Conservation (phyloP, 306 rosid species). For the Canavalia gladiata region DNA sequence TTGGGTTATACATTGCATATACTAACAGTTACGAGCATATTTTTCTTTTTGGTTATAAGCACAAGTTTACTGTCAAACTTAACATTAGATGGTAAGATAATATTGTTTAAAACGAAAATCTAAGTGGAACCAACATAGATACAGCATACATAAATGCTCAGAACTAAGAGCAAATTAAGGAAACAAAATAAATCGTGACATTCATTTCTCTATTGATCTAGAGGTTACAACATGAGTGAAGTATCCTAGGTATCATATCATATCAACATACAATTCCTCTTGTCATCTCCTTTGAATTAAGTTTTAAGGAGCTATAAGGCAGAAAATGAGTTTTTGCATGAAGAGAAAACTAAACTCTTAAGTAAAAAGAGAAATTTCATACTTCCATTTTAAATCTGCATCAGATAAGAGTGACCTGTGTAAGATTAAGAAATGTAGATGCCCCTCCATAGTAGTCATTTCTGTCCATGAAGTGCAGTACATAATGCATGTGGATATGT, state of each 20-base stretch:
- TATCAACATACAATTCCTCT: no score
- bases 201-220: background rate
- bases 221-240: background rate
- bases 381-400: conserved; percentile 14
- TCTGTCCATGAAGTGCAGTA: conserved; percentile 70
- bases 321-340: background rate
- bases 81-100: no score
- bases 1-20: no score
- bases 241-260: background rate
- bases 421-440: conserved; percentile 71
- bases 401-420: conserved; percentile 54
- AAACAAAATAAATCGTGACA: background rate
- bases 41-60: no score
- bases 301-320: background rate
- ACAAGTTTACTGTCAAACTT: no score
- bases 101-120: no score
- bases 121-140: no score
- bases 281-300: background rate
- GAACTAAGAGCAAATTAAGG: background rate
- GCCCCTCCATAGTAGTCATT: conserved; percentile 82
- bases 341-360: no score
- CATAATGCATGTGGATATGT: conserved; percentile 51
- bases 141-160: no score
- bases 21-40: no score
- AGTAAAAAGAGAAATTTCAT: background rate